These are phyloP conservation scores for Ophiostoma tasmaniense DNA, from an alignment of 2,329 filamentous ascomycete genomes.

Conservation along the genomic window DNA sequence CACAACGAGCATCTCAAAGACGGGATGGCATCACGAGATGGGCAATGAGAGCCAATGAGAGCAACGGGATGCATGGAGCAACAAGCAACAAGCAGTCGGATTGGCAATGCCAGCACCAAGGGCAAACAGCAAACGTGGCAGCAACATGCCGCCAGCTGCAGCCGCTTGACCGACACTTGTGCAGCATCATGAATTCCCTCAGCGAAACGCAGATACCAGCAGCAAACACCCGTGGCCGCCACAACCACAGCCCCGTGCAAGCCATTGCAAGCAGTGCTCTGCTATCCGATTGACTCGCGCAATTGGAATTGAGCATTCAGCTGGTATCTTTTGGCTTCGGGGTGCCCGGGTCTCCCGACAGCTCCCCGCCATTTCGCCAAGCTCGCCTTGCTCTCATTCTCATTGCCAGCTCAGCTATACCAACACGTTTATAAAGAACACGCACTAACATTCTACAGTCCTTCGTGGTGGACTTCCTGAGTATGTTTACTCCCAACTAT, in stretches of 20 bases:
- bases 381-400: background rate
- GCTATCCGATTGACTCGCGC: background rate
- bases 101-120: background rate
- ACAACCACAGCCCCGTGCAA: background rate
- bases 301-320: slow-evolving; percentile 9
- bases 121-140: background rate
- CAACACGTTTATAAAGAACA: background rate
- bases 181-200: slow-evolving; percentile 23
- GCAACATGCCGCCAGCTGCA: background rate
- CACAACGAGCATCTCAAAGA: background rate
- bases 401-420: background rate
- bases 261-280: background rate
- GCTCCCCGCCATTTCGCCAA: background rate
- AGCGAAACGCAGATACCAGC: slow-evolving; percentile 7
- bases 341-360: background rate
- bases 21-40: background rate
- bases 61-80: too few relatives aligned
- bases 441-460: slow-evolving; percentile 47
- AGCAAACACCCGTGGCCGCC: background rate
- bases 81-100: background rate
- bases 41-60: background rate
- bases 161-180: slow-evolving; percentile 14
- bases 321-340: background rate
- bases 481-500: slow-evolving; percentile 52
- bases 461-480: slow-evolving; percentile 98